Evolutionary conservation across 2,329 filamentous ascomycete genomes (phyloP).

Genomic region (Microcyclospora pomicola): DNA sequence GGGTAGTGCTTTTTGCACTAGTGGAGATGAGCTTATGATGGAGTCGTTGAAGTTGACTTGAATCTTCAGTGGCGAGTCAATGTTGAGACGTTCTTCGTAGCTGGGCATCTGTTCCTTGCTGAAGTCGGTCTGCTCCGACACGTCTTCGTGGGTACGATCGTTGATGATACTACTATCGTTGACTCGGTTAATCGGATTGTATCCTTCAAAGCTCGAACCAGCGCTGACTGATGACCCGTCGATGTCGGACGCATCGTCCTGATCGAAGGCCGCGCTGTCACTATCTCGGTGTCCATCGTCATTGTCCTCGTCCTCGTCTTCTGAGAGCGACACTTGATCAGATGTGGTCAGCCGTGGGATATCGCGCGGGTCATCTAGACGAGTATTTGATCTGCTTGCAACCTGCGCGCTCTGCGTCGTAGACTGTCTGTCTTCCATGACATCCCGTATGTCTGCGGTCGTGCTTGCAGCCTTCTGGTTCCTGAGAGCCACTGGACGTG

Average conservation of each 20-base stretch:
- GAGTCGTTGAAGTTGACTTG: slow-evolving; percentile 24
- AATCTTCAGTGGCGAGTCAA: slow-evolving; percentile 22
- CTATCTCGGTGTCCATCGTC: slow-evolving; percentile 3
- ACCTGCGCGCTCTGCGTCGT: no score
- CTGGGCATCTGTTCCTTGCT: slow-evolving; percentile 8
- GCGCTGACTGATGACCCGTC: neutral
- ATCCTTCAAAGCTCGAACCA: neutral
- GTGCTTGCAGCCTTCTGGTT: no score
- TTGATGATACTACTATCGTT: neutral
- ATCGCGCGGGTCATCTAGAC: no score
- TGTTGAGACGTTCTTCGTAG: slow-evolving; percentile 24
- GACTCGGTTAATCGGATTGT: neutral
- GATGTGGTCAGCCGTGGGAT: no score
- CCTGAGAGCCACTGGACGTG: no score
- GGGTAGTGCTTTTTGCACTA: slow-evolving; percentile 10
- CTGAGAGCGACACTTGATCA: neutral
- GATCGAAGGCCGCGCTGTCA: neutral
- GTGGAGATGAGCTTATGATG: slow-evolving; percentile 4
- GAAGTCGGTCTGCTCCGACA: neutral
- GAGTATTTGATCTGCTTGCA: no score
- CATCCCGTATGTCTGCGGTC: no score
- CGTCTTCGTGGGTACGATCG: no score
- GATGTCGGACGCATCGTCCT: neutral
- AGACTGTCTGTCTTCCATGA: no score
- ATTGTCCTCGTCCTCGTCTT: slow-evolving; percentile 4